Evolutionary conservation across 2,329 filamentous ascomycete species (phyloP), one percentile per base, ranked within the genome.

Genomic region (Beauveria brongniartii): DNA sequence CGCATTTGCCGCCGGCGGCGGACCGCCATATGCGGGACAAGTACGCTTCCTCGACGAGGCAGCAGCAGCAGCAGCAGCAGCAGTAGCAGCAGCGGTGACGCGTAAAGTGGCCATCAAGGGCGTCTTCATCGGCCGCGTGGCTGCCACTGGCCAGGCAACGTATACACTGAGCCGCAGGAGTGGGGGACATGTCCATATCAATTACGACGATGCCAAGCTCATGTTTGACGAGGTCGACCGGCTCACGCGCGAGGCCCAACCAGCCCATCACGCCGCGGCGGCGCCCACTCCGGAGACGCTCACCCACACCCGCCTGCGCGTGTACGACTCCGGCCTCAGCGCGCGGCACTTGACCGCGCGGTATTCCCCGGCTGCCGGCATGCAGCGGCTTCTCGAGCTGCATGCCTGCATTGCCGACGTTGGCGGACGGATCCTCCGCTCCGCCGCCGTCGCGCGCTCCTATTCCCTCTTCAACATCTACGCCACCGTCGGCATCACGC

Each of bases 171-270:
- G 1, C 58, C 43, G 3, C 44, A 47, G 9, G 16, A 57, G 2
- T 41, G 64, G 2, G 30, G 30, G 30, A 14, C 30, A 34, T 5
- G 30, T 34, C 10, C 57, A 65, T 8, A 44, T 70, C 14, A 67
- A 72, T 2, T 68, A 65, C 56, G 60, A 57, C 18, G 67, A 64
- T 0, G 64, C 67, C 4, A 64, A 57, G 8, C 47, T 43, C 3
- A 69, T 70, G 20, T 68, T 69, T 16, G 67, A 69, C 12, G 70
- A 73, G 47, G 55, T 67, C 3, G 58, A 66, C 7, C 53, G 64
- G 3, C 68, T 71, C 53, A 53, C 67, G 6, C 40, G 14, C 10
- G 12, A 16, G 9, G 41, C 50, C 8, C 20, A 26, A 3, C 9
- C 51, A 24, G 14, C 30, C 7, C n/a, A 34, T 34, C 30, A 34